A percentile compares a stretch with the other conserved stretches of the same genome.
Evolutionary conservation across 2,329 filamentous ascomycete species (phyloP).

Genomic region (Pseudogymnoascus sp.): DNA sequence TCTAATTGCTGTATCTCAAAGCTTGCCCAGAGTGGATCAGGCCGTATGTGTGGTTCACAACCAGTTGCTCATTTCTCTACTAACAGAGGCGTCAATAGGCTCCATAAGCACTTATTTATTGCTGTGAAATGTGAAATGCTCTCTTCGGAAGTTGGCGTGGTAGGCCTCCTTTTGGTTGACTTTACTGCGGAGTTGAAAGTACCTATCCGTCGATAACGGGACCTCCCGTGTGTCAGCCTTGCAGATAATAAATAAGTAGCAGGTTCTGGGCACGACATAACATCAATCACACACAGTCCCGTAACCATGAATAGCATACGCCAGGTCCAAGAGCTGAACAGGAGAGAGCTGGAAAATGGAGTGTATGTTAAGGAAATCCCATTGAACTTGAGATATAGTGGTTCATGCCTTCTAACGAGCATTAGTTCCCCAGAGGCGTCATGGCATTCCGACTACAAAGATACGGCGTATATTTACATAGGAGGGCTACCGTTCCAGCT

Average conservation of each 20-base stretch:
- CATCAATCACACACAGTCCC: not conserved
- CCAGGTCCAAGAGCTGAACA: constrained; percentile 85
- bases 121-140: not conserved
- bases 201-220: constrained; percentile 5
- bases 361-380: constrained; percentile 45
- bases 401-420: constrained; percentile 13
- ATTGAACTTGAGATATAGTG: not conserved
- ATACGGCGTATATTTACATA: constrained; percentile 94
- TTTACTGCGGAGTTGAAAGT: constrained; percentile 3
- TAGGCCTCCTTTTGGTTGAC: constrained; percentile 1
- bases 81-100: not conserved
- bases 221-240: constrained; percentile 8
- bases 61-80: not conserved
- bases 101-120: constrained; percentile 5
- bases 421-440: constrained; percentile 71
- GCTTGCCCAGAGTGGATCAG: constrained; percentile 1
- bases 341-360: constrained; percentile 84
- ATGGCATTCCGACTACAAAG: constrained; percentile 96
- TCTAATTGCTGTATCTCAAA: not conserved
- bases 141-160: not conserved
- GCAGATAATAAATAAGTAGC: constrained; percentile 4
- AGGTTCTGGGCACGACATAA: not conserved
- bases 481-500: constrained; percentile 88
- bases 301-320: constrained; percentile 82
- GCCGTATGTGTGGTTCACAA: constrained; percentile 4